Evolutionary conservation across 1,139 yeast species (phyloP), one percentile per base, ranked within the genome.

Genomic region (Scheffersomyces illinoinensis): DNA sequence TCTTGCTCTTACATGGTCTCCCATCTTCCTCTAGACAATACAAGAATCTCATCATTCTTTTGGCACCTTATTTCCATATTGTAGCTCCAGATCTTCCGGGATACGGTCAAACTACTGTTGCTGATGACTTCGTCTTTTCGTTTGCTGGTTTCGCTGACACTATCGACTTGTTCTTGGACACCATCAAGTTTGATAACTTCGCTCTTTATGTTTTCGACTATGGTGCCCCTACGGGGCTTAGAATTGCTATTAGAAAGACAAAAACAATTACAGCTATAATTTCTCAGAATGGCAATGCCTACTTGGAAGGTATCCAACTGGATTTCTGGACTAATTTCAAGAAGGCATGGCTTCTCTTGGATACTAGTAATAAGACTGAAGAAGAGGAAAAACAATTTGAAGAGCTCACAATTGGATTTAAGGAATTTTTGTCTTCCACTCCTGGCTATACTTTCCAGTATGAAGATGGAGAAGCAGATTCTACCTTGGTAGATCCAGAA

Each of bases 41-140:
- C 64, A 68, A 77, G 53, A 63, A 72, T 52, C 60, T 80, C 61
- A 76, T 79, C 53, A 76, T 79, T 8, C 60, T 76, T 33, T 68
- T 80, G 47, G 69, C 76, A 5, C 64, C 74, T 7, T 62, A 71
- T 46, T 79, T 70, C 62, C 81, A 75, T 59, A 71, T 80, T 8
- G 58, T 80, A 59, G 83, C 84, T 4, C 84, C 84, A 2, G 84
- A 80, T 64, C 65, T 80, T 48, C 84, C 84, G 18, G 76, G 82
- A 1, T 80, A 69, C 63, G 84, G 84, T 1, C 71, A 66, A 53
- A 79, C 84, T 4, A 68, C 68, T 54, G 62, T 66, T n/a, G 72
- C 77, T 2, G 60, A 59, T 4, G 61, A 57, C 23, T 77, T 68
- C 59, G 59, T 62, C n/a, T 71, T 66, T 55, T 70, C 71, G 3